Conservation (phyloP, 768 basidiomycete species). For the Trametes meyenii region DNA sequence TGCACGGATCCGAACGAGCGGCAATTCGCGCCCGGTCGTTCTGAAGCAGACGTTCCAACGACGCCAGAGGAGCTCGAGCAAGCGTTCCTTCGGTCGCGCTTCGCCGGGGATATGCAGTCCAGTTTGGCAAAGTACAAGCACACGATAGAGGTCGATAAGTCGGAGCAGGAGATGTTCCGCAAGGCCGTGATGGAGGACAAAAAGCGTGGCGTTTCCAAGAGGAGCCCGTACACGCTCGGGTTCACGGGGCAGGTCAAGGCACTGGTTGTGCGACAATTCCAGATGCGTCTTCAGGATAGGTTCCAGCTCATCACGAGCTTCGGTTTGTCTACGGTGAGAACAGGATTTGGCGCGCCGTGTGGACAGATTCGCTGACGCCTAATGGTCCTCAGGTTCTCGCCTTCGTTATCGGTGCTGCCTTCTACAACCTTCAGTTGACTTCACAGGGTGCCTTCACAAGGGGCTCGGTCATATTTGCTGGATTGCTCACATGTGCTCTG, state of each 20-base stretch:
- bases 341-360: constrained; percentile 26
- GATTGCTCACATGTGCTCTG: constrained; percentile 65
- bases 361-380: not conserved
- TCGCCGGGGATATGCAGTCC: constrained; percentile 46
- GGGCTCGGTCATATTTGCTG: constrained; percentile 78
- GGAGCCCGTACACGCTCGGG: constrained; percentile 82
- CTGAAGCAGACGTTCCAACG: constrained; percentile 60
- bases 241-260: constrained; percentile 75
- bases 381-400: constrained; percentile 45
- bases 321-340: constrained; percentile 55
- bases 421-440: constrained; percentile 69
- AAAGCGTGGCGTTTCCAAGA: constrained; percentile 72
- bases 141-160: constrained; percentile 58
- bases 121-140: constrained; percentile 58
- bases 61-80: constrained; percentile 69
- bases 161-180: constrained; percentile 77
- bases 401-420: constrained; percentile 73
- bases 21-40: constrained; percentile 67
- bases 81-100: constrained; percentile 57
- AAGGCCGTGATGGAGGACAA: constrained; percentile 77
- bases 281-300: constrained; percentile 70
- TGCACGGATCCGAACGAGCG: constrained; percentile 88
- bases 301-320: constrained; percentile 80
- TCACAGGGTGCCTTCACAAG: constrained; percentile 87
- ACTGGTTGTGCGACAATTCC: constrained; percentile 73